Conservation (phyloP, 306 rosid species). For the Hippophae rhamnoides region DNA sequence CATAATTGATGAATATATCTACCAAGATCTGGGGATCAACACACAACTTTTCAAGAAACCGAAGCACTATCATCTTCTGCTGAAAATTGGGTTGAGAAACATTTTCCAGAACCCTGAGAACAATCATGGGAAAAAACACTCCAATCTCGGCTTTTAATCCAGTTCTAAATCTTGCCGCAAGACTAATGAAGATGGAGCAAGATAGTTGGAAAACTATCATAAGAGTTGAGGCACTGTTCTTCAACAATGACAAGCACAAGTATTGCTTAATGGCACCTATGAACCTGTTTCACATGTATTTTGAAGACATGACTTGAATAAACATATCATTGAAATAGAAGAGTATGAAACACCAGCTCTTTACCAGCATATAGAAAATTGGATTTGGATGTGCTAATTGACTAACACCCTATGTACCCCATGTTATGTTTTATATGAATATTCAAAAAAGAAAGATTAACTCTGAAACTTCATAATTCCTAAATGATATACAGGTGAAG, state of each 20-base stretch:
- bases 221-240: constrained; percentile 98
- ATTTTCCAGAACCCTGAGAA: constrained; percentile 94
- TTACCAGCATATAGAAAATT: too few relatives aligned
- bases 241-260: constrained; percentile 87
- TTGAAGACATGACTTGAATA: not conserved
- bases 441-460: too few relatives aligned
- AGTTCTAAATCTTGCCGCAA: constrained; percentile 95
- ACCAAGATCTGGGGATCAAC: constrained; percentile 94
- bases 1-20: constrained; percentile 92
- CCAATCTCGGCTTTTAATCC: constrained; percentile 99
- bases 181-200: constrained; percentile 96
- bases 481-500: too few relatives aligned
- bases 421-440: too few relatives aligned
- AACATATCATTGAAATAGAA: too few relatives aligned
- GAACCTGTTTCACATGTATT: constrained; percentile 68
- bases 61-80: constrained; percentile 96
- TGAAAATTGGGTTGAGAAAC: constrained; percentile 97
- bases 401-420: too few relatives aligned
- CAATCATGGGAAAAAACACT: constrained; percentile 98
- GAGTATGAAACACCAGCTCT: too few relatives aligned
- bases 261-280: constrained; percentile 99
- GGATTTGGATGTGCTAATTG: too few relatives aligned
- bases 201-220: constrained; percentile 94
- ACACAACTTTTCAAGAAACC: constrained; percentile 86
- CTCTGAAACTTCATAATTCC: too few relatives aligned